Conservation (phyloP, 2,329 filamentous ascomycete species). For the Diaporthe sp. region DNA sequence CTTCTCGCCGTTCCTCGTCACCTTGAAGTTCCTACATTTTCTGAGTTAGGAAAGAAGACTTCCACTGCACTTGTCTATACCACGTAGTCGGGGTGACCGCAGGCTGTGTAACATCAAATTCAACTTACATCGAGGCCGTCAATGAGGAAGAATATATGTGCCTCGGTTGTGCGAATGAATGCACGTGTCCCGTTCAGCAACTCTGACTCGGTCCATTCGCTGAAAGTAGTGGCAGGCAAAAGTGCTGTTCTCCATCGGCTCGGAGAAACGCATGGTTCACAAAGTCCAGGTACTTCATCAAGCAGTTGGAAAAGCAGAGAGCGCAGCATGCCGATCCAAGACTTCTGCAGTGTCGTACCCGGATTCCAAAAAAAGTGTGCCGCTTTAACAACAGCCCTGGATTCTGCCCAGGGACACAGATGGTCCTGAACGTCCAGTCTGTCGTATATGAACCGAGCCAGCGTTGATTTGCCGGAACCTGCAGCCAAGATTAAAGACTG, state of each 20-base stretch:
- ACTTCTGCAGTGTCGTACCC: neutral
- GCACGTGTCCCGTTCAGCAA: neutral
- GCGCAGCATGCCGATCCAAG: neutral
- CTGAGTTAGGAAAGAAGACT: neutral
- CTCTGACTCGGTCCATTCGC: constrained; percentile 10
- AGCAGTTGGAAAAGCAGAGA: neutral
- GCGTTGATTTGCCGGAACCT: constrained; percentile 10
- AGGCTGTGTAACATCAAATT: too few species aligned
- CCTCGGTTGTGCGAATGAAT: neutral
- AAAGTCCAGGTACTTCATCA: neutral
- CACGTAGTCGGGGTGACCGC: too few species aligned
- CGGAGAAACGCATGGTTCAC: neutral
- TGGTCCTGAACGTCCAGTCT: neutral
- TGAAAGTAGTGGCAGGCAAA: neutral
- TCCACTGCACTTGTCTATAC: too few species aligned
- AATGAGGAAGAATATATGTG: neutral
- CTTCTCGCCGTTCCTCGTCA: neutral
- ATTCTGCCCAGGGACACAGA: neutral
- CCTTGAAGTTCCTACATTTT: neutral
- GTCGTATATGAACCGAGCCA: neutral
- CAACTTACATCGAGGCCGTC: constrained; percentile 7
- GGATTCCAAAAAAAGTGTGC: constrained; percentile 12
- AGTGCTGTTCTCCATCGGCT: neutral
- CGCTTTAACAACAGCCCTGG: neutral
- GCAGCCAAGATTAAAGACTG: neutral